Base-by-base conservation (phyloP, 768 basidiomycete genomes). In the Chalciporus piperatus region DNA sequence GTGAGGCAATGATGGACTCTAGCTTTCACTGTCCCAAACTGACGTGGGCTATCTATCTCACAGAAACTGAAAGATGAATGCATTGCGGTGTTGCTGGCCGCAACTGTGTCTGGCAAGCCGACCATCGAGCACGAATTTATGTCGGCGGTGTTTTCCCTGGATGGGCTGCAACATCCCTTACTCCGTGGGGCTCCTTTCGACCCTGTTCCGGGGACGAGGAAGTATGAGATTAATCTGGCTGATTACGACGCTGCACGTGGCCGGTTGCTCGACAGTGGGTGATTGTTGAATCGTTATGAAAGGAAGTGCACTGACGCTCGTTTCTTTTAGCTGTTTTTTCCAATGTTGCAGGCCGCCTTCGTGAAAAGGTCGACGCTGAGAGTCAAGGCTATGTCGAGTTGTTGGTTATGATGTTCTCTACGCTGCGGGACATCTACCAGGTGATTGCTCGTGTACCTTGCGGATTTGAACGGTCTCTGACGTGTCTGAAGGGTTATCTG, bases 51-150 rank as follows among this genome's bases (percentile, higher is more conserved):
- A n/a, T 39, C 13, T 9, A 6, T 58, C 13, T 43, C 25, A 47
- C 51, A 87, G 84, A 61, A 64, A 9, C 65, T 74, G 41, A 70
- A 72, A 56, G 74, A 82, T 37, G 68, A 72, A 1, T 87, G 83
- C 59, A 57, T 87, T 4, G 69, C 77, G 14, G 71, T 81, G 9
- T 64, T 89, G 20, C 68, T 88, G 28, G 71, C 76, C 50, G 74
- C 77, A 8, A 59, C 86, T 13, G 76, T 79, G 7, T 76, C 80
- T 1, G 65, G 69, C 23, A 66, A 73, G 42, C 56, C 76, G 20
- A 77, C 76, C 0, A 71, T 81, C 22, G 86, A 87, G 62, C 78
- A 79, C 49, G 76, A 83, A 52, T 89, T 82, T 53, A 63, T 79
- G 10, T 70, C 78, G 3, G 60, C 77, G 23, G 59, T 91, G n/a